Base-by-base conservation (phyloP, 805 yeast genomes). In the Saccharomycopsis synnaedendra region DNA sequence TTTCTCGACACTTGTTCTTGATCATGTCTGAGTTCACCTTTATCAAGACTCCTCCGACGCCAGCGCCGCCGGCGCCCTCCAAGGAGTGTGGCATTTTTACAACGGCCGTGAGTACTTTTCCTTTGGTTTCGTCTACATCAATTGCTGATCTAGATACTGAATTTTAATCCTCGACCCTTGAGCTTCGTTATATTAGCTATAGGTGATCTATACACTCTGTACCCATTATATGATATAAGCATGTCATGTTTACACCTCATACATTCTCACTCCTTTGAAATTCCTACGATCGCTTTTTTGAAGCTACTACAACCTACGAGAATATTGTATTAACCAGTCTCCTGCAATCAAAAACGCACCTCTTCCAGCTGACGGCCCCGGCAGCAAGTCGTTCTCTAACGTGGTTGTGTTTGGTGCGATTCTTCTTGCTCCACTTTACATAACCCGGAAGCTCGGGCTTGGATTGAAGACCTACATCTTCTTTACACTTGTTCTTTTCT, bases 321-420 rank as follows among this genome's bases (percentile, higher is more conserved):
- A 19, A 19, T 19, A 19, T 19, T 2, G 19, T 19, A 19, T 19
- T 19, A 19, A 19, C 19, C 19, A 59, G 68, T 75, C 61, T 44
- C 94, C 95, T 31, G 70, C 89, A 5, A 86, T 87, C 61, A 77
- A 82, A 60, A 87, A 87, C 61, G 95, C 90, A 2, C 88, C 88
- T 7, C 69, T 86, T 53, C 89, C 95, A 31, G 95, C 95, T 4
- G 96, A 87, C 61, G 96, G 96, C 39, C 85, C 96, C 4, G 88
- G 94, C 30, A 71, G 88, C 33, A 79, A 76, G 61, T 76, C 80
- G 57, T 87, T 88, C 67, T 74, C 75, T 64, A 87, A 88, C 66
- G 58, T 58, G 55, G 59, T 75, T 8, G 59, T 87, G 50, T 46
- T 72, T 27, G 68, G 69, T 2, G 60, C 80, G 32, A 57, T 83